Percentiles rank a stretch among this genome's conserved stretches.
These are phyloP conservation scores for Flaveria robusta DNA, from an alignment of 129 eudicot species.

Conservation along the genomic window DNA sequence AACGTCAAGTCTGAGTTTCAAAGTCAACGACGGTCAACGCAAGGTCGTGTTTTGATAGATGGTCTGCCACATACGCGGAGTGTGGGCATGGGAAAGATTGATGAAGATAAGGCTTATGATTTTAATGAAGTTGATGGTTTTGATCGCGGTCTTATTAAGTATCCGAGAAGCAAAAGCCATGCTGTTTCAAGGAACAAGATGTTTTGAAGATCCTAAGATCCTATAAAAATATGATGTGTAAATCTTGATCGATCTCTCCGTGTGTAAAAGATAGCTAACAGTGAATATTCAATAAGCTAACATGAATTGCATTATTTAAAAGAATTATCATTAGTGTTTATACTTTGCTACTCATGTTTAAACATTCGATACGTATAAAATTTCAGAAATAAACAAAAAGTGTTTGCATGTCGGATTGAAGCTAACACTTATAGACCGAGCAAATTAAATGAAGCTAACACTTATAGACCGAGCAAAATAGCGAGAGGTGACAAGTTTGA, in stretches of 20 bases:
- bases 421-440: no score
- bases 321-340: no score
- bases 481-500: no score
- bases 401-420: no score
- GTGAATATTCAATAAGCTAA: no score
- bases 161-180: conserved; percentile 30
- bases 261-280: neutral
- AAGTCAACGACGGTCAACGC: conserved; percentile 2
- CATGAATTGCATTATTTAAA: neutral
- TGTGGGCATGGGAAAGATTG: conserved; percentile 41
- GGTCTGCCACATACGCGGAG: conserved; percentile 35
- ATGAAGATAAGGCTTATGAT: conserved; percentile 47
- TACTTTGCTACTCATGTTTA: neutral
- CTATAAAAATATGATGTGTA: neutral
- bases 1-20: conserved; percentile 35
- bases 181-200: conserved; percentile 2
- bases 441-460: no score
- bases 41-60: neutral
- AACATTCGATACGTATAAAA: no score
- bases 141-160: neutral
- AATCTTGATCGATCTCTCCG: neutral
- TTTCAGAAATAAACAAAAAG: no score
- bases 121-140: conserved; percentile 8
- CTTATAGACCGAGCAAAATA: no score
- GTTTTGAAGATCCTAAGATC: neutral